phyloP scores from a whole-genome alignment of 192 early-diverging fungal species.

The Dissophora globulifera region DNA sequence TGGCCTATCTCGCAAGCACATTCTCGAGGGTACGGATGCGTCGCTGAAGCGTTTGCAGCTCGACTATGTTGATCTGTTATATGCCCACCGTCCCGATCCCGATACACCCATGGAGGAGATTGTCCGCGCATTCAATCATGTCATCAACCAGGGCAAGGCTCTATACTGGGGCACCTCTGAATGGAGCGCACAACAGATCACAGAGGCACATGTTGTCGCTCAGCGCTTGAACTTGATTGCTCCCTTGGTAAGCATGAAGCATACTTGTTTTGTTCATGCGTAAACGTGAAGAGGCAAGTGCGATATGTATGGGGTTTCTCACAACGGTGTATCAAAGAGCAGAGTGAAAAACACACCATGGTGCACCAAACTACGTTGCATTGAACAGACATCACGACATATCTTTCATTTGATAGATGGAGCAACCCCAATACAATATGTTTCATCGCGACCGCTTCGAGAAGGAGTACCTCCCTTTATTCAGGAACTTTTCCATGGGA shows the following conservation, averaged over 20 bases:
- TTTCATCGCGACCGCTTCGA: slow-evolving; percentile 83
- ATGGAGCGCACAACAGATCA: slow-evolving; percentile 83
- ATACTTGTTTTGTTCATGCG: background rate
- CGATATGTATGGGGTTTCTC: too few species aligned
- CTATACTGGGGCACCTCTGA: slow-evolving; percentile 90
- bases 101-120: slow-evolving; percentile 87
- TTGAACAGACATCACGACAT: too few species aligned
- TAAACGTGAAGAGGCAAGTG: too few species aligned
- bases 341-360: too few species aligned
- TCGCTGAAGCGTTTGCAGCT: slow-evolving; percentile 76
- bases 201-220: slow-evolving; percentile 78
- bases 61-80: slow-evolving; percentile 82
- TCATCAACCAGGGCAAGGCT: slow-evolving; percentile 82
- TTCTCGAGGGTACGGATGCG: slow-evolving; percentile 81
- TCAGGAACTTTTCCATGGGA: slow-evolving; percentile 73
- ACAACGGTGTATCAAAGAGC: too few species aligned
- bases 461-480: slow-evolving; percentile 77
- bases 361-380: too few species aligned
- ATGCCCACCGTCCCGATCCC: slow-evolving; percentile 82
- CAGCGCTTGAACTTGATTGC: slow-evolving; percentile 72
- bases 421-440: slow-evolving; percentile 90
- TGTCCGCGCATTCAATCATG: slow-evolving; percentile 85
- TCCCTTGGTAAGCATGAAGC: slow-evolving; percentile 61
- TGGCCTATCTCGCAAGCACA: slow-evolving; percentile 87
- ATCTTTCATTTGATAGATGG: slow-evolving; percentile 39